Percentiles rank a stretch among this genome's conserved stretches.
phyloP scores from a whole-genome alignment of 2,329 filamentous ascomycete species.

The Aureobasidium vineae region DNA sequence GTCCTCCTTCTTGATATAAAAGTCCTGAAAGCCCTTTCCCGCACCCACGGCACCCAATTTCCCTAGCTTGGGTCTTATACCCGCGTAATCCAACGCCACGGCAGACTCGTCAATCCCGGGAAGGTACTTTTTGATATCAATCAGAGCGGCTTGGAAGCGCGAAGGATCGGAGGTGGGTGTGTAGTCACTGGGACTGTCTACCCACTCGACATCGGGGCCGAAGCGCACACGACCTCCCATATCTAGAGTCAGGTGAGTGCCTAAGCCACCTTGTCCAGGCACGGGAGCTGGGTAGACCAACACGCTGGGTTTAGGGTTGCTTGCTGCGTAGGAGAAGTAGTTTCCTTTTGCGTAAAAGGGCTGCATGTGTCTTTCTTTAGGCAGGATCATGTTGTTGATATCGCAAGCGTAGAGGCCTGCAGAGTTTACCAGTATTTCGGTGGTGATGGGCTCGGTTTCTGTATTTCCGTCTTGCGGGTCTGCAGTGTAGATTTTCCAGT shows the following conservation, averaged over 20 bases:
- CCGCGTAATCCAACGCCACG: constrained; percentile 80
- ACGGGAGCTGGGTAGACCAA: constrained; percentile 86
- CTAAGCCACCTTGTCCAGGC: constrained; percentile 77
- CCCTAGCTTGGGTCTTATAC: constrained; percentile 82
- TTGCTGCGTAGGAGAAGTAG: constrained; percentile 80
- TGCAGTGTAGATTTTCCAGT: constrained; percentile 66
- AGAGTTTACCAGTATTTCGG: constrained; percentile 77
- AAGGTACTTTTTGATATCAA: constrained; percentile 75
- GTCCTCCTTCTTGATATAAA: constrained; percentile 73
- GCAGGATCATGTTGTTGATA: constrained; percentile 79
- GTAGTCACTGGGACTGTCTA: constrained; percentile 68
- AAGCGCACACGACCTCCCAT: constrained; percentile 81
- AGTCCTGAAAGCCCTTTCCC: constrained; percentile 73
- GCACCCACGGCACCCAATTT: constrained; percentile 59
- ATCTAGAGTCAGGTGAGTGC: constrained; percentile 92
- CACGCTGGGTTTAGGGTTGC: constrained; percentile 63
- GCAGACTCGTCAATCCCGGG: constrained; percentile 66
- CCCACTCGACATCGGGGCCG: constrained; percentile 95
- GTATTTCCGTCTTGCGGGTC: constrained; percentile 27
- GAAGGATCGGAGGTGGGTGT: constrained; percentile 56
- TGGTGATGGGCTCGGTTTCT: constrained; percentile 55
- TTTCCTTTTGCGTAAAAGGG: constrained; percentile 90
- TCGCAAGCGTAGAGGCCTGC: constrained; percentile 75
- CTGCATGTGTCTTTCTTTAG: constrained; percentile 52
- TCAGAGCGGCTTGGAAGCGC: constrained; percentile 64